A percentile compares a stretch with the other conserved stretches of the same genome.
These are phyloP conservation scores for Eimeria praecox DNA, from an alignment of 169 alveolate species.

Conservation along the genomic window DNA sequence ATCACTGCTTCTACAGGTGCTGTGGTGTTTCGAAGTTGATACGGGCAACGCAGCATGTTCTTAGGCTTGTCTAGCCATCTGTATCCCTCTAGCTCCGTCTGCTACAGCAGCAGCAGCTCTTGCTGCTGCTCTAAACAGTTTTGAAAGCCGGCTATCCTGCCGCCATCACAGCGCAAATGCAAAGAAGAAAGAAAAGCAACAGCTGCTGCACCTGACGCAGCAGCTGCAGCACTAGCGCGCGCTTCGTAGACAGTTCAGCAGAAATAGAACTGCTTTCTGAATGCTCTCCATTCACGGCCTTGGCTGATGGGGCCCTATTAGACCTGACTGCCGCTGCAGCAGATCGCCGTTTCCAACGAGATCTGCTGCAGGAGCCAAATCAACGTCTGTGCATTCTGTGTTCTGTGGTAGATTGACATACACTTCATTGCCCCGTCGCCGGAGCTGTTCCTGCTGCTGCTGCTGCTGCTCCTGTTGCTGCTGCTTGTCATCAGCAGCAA, in stretches of 20 bases:
- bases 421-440: slow-evolving; percentile 33
- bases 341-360: neutral
- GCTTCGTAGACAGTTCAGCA: neutral
- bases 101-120: neutral
- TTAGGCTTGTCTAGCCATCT: neutral
- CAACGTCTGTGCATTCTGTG: slow-evolving; percentile 2
- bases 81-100: neutral
- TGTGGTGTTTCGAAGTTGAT: neutral
- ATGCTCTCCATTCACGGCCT: neutral
- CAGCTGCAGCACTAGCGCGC: neutral
- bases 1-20: too few relatives aligned
- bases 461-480: slow-evolving; percentile 46
- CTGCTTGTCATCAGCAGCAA: slow-evolving; percentile 13
- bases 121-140: neutral
- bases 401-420: slow-evolving; percentile 26
- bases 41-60: neutral
- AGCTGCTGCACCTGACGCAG: slow-evolving; percentile 7
- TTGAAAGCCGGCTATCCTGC: neutral
- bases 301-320: neutral
- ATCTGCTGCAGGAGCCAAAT: slow-evolving; percentile 20
- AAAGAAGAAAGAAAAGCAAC: neutral
- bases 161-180: neutral
- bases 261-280: neutral
- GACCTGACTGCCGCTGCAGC: slow-evolving; percentile 47
- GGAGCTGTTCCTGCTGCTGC: neutral